phyloP scores from a whole-genome alignment of 495 filamentous ascomycete genomes.

The Aspergillus affinis region DNA sequence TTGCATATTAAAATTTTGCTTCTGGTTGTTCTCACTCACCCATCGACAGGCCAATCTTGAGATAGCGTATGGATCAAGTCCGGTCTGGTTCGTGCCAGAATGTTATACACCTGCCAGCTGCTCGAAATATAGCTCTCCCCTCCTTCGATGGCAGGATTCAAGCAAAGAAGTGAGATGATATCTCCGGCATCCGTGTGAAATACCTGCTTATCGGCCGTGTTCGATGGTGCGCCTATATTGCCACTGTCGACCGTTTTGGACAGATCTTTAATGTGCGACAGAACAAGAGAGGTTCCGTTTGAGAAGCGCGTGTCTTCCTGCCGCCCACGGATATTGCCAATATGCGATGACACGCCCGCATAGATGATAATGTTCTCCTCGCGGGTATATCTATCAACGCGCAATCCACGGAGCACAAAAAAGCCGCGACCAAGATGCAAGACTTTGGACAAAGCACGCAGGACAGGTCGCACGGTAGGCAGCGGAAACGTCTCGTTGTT shows the following conservation, averaged over 20 bases:
- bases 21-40: slow-evolving; percentile 28
- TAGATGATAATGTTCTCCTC: slow-evolving; percentile 62
- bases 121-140: slow-evolving; percentile 57
- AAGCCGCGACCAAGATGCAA: slow-evolving; percentile 56
- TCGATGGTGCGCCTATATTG: slow-evolving; percentile 52
- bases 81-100: slow-evolving; percentile 53
- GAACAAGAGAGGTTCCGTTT: slow-evolving; percentile 24
- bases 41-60: slow-evolving; percentile 51
- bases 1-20: background rate
- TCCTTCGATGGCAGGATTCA: slow-evolving; percentile 48
- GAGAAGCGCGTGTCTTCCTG: slow-evolving; percentile 41
- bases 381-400: slow-evolving; percentile 39
- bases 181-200: slow-evolving; percentile 74
- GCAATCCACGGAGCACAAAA: slow-evolving; percentile 55
- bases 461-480: slow-evolving; percentile 39
- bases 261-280: slow-evolving; percentile 61
- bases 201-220: slow-evolving; percentile 59
- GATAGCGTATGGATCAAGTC: slow-evolving; percentile 56
- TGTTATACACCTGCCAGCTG: slow-evolving; percentile 60
- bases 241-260: slow-evolving; percentile 35
- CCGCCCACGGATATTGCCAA: slow-evolving; percentile 56
- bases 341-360: slow-evolving; percentile 57
- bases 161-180: slow-evolving; percentile 56
- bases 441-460: slow-evolving; percentile 47
- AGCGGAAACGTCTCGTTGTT: slow-evolving; percentile 54